Conservation (phyloP, 2,329 filamentous ascomycete genomes). For the Alternaria rosae region DNA sequence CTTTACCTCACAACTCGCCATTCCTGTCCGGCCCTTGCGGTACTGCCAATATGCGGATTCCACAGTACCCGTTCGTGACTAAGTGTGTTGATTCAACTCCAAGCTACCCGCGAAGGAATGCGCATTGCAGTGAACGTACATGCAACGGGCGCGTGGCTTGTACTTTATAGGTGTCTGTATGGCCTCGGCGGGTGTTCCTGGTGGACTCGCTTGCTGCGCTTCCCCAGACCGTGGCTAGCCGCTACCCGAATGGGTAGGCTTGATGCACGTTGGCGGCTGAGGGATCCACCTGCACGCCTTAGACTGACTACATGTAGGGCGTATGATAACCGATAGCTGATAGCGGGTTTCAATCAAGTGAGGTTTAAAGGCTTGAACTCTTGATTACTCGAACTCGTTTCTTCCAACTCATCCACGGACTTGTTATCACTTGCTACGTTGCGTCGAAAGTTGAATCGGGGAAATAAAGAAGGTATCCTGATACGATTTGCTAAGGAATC, state of each 20-base stretch:
- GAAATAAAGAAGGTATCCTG: background rate
- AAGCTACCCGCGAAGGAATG: background rate
- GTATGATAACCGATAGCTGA: constrained; percentile 16
- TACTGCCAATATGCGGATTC: background rate
- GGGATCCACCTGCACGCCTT: constrained; percentile 20
- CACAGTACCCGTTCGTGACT: background rate
- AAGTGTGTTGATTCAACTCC: background rate
- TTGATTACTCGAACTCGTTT: background rate
- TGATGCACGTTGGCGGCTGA: constrained; percentile 24
- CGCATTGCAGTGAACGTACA: background rate
- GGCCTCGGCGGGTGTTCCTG: constrained; percentile 13
- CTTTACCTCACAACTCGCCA: constrained; percentile 7
- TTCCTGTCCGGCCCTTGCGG: background rate
- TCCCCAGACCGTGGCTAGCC: constrained; percentile 45
- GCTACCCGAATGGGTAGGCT: constrained; percentile 30
- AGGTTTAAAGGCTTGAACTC: constrained; percentile 6
- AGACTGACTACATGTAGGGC: constrained; percentile 35
- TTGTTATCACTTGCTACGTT: background rate
- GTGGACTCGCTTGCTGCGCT: constrained; percentile 30
- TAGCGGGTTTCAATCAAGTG: background rate
- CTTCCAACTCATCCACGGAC: background rate
- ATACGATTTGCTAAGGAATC: background rate
- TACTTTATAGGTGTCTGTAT: constrained; percentile 1
- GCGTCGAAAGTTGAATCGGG: background rate
- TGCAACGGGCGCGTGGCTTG: constrained; percentile 21